Base-by-base conservation (phyloP, 1,284 basidiomycete genomes). In the Cryptococcus sp. region DNA sequence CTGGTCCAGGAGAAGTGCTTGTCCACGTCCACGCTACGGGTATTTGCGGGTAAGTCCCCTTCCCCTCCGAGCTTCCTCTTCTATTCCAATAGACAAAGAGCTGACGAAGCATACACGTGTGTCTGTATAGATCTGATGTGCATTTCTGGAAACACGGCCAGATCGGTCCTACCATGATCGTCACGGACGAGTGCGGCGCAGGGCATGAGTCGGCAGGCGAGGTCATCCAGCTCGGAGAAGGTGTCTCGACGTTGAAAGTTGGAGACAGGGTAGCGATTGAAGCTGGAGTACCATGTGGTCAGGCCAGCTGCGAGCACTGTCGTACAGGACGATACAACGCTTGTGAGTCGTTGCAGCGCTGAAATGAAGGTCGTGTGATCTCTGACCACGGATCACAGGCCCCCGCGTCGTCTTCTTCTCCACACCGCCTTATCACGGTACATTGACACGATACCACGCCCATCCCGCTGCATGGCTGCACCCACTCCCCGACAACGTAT, bases 401-500 rank as follows among this genome's bases (percentile, higher is more conserved):
- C 78, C 77, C 4, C 69, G 76, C 45, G 79, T 81, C 43, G 80
- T 81, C 46, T 82, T 81, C 72, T 81, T 81, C 68, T 80, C 78
- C 6, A 80, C 80, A 10, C 80, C 81, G 6, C 81, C 81, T 23
- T 81, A 80, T 68, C 80, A 81, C 66, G 81, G 80, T 53, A 78
- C 78, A 15, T 66, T 82, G 23, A 80, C 79, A 3, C 72, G 80
- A 57, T 83, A 78, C 72, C 82, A 83, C 71, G 72, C 79, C 20
- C 83, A 84, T 64, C 82, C 83, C 0, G 82, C 82, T 0, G 75
- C 75, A 8, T 84, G 83, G 83, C 68, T 83, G 5, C 83, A 84
- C 76, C 78, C 78, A 61, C 70, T 83, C 5, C 83, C 83, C 1
- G 77, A 80, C 59, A 76, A 69, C 61, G 68, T 82, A 22, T 73